phyloP scores from a whole-genome alignment of 2,329 filamentous ascomycete genomes.

The Chaetomiaceae sp. region DNA sequence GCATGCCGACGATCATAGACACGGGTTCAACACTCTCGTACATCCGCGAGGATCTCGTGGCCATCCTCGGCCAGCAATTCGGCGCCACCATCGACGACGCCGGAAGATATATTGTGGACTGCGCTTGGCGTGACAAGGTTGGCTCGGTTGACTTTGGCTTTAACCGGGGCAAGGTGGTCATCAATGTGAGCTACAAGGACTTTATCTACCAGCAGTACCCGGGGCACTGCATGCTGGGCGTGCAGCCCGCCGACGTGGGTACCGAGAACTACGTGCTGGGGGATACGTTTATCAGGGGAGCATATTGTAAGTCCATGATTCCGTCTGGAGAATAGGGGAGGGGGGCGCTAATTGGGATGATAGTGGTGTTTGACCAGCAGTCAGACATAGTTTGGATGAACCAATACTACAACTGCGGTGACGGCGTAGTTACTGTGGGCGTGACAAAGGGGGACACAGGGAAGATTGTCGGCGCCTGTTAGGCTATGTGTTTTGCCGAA shows the following conservation, averaged over 20 bases:
- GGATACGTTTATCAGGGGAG: slow-evolving; percentile 34
- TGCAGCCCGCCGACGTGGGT: slow-evolving; percentile 31
- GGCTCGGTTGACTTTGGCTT: slow-evolving; percentile 43
- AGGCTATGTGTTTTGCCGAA: not conserved
- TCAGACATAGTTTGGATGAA: slow-evolving; percentile 35
- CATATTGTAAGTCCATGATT: slow-evolving; percentile 29
- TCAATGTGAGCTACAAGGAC: slow-evolving; percentile 40
- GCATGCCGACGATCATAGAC: slow-evolving; percentile 48
- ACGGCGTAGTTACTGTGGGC: slow-evolving; percentile 31
- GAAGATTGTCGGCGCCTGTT: slow-evolving; percentile 30
- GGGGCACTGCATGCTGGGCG: slow-evolving; percentile 31
- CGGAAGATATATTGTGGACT: slow-evolving; percentile 30
- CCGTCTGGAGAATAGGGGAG: not conserved
- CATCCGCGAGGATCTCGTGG: slow-evolving; percentile 50
- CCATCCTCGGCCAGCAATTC: slow-evolving; percentile 32
- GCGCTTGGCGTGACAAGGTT: slow-evolving; percentile 32
- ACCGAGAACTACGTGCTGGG: slow-evolving; percentile 32
- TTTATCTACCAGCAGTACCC: slow-evolving; percentile 34
- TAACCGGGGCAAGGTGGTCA: slow-evolving; percentile 34
- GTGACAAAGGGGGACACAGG: slow-evolving; percentile 27
- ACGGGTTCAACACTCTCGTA: slow-evolving; percentile 59
- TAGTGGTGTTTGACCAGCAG: slow-evolving; percentile 36
- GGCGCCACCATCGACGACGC: slow-evolving; percentile 26
- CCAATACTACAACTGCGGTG: slow-evolving; percentile 34
- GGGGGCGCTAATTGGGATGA: slow-evolving; percentile 3